These are phyloP conservation scores for Epichloe festucae DNA, from an alignment of 2,329 filamentous ascomycete genomes.

Conservation along the genomic window DNA sequence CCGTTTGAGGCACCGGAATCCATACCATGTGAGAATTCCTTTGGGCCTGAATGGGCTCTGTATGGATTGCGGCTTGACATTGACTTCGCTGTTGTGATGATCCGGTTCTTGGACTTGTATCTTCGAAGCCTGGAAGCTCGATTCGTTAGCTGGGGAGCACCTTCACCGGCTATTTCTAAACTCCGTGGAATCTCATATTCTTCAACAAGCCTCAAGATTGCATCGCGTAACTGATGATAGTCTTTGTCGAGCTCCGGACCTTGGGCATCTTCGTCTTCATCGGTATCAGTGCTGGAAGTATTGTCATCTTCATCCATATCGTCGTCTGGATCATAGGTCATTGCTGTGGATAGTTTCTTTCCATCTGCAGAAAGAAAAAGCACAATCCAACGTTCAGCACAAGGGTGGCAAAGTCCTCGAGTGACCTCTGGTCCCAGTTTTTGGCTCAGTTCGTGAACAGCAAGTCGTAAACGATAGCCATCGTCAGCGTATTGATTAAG, in stretches of 20 bases:
- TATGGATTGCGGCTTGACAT: conserved; percentile 48
- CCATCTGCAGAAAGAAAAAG: conserved; percentile 67
- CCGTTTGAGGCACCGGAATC: conserved; percentile 6
- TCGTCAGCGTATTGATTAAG: conserved; percentile 48
- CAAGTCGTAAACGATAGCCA: conserved; percentile 50
- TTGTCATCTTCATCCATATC: conserved; percentile 53
- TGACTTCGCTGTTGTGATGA: conserved; percentile 36
- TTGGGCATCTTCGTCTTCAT: conserved; percentile 47
- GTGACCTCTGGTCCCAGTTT: conserved; percentile 50
- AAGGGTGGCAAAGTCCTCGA: conserved; percentile 61
- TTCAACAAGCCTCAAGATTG: conserved; percentile 66
- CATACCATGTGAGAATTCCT: conserved; percentile 4
- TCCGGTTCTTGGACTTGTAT: conserved; percentile 46
- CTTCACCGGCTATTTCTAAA: conserved; percentile 43
- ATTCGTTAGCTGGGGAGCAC: conserved; percentile 53
- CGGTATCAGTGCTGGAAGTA: conserved; percentile 47
- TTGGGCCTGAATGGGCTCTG: conserved; percentile 21
- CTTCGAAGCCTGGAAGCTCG: conserved; percentile 49
- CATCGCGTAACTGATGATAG: conserved; percentile 68
- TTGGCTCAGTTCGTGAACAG: conserved; percentile 58
- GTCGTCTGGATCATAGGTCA: conserved; percentile 58
- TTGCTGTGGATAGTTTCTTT: conserved; percentile 53
- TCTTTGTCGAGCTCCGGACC: conserved; percentile 59
- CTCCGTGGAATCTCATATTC: conserved; percentile 69
- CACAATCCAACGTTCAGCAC: conserved; percentile 71